Base-by-base conservation (phyloP, 2,329 filamentous ascomycete species). In the Cordyceps cateniannulata region DNA sequence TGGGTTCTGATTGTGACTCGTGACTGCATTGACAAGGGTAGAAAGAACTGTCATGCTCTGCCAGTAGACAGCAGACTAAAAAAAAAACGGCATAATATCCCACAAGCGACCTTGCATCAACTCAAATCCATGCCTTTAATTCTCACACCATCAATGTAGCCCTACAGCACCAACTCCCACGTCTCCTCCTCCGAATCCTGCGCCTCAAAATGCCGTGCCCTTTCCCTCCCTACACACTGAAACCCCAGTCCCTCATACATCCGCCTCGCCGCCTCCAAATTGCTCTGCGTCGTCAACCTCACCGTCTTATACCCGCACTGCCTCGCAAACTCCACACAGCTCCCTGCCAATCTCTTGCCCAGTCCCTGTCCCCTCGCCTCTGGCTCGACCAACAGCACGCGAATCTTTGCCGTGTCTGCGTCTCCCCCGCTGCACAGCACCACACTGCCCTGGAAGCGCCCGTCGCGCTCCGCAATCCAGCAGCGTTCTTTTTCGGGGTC, bases 401-500 rank as follows among this genome's bases (percentile, higher is more conserved):
- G 65, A 9, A 70, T 54, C n/a, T 65, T 65, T 12, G 68, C 69
- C 12, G 57, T 61, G 12, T 59, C 32, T 16, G 27, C n/a, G 32
- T 63, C 29, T 29, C 27, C 50, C 25, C 68, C 65, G 8, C 63
- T 64, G 44, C 66, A 54, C 1, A 71, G 53, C n/a, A 68, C 63
- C 22, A 71, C 60, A 53, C 65, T 68, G 6, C 69, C 69, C 1
- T 66, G 49, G 40, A 71, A 71, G 5, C 63, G 25, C 3, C 55
- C 65, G 5, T 63, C 62, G 3, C 53, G 60, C 50, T 71, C 69
- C 0, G 67, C 68, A 12, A 71, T 69, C 69, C 69, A 71, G 61
- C 66, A 67, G 2, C 64, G 66, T n/a, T 70, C 69, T n/a, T 14
- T 29, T 9, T 42, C 40, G 2, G 65, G 62, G 25, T 70, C 63